Percentiles rank a stretch among this genome's conserved stretches.
phyloP scores from a whole-genome alignment of 2,329 filamentous ascomycete species.

The Claviceps fusiformis region DNA sequence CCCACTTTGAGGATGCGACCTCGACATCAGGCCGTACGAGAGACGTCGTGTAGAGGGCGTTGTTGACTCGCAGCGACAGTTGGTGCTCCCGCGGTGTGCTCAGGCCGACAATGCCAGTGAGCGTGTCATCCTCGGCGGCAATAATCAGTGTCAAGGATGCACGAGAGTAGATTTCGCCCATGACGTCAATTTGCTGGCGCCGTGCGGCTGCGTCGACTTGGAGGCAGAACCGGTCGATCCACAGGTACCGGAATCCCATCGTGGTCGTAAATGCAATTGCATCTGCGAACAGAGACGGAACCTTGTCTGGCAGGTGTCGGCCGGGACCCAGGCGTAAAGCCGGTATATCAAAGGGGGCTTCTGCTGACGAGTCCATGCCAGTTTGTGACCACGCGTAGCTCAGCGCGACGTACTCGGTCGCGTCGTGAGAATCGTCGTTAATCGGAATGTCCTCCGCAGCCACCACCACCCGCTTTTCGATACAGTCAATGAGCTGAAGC shows the following conservation, averaged over 20 bases:
- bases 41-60: conserved; percentile 22
- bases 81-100: conserved; percentile 21
- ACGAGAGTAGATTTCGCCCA: conserved; percentile 21
- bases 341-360: background rate
- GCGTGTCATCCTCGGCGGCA: conserved; percentile 18
- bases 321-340: background rate
- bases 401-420: conserved; percentile 20
- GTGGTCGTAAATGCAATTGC: conserved; percentile 18
- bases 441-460: conserved; percentile 14
- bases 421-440: conserved; percentile 6
- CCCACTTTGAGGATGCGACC: conserved; percentile 22
- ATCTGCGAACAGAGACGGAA: conserved; percentile 20
- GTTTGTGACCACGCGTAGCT: conserved; percentile 21
- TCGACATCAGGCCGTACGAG: conserved; percentile 22
- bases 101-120: conserved; percentile 21
- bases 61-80: conserved; percentile 19
- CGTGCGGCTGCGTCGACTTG: conserved; percentile 15
- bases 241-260: conserved; percentile 24
- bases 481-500: conserved; percentile 21
- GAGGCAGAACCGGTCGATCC: conserved; percentile 24
- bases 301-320: conserved; percentile 11
- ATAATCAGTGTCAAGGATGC: conserved; percentile 22
- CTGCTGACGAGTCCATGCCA: conserved; percentile 8
- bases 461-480: conserved; percentile 16
- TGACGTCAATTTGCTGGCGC: conserved; percentile 16